Evolutionary conservation across 2,329 filamentous ascomycete genomes (phyloP), one percentile per base, ranked within the genome.

Genomic region (Helotiales sp.): DNA sequence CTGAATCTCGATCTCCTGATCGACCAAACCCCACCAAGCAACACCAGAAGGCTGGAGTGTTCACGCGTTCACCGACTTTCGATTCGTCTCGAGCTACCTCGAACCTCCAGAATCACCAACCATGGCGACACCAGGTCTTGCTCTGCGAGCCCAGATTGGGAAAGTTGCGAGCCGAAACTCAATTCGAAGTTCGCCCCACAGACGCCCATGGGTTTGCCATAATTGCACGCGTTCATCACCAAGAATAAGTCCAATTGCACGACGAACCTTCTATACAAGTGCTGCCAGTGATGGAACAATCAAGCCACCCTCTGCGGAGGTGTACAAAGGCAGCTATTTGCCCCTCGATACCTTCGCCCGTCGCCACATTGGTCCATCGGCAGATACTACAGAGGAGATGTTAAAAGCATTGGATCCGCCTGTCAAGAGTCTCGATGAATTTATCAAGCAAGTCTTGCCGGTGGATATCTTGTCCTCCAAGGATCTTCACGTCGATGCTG

Each of bases 331-430:
- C 55, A 62, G 75, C 42, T 76, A 77, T 62, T 74, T 75, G 34
- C 77, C 79, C 47, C 71, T 81, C 42, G 79, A 81, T 70, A 79
- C 70, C 12, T 96, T 96, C 69, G 81, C 89, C 55, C 82, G 88
- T 58, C 86, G 93, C 49, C 93, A 97, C 75, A 96, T 97, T 75
- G 93, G 93, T 1, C 92, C 92, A 3, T 86, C 88, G 52, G 80
- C 87, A 31, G 77, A 80, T 44, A 86, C 90, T 54, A 83, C 86
- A 1, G 78, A 86, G 64, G 79, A 86, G 69, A 97, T 98, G 93
- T 85, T 97, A 59, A 83, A 87, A 67, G 81, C 82, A 1, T 79
- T 98, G 38, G 87, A 91, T 58, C 90, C 91, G 17, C 89, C 90
- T 0, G 88, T 80, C 9, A 77, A 81, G 60, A 87, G 81, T 46